Base-by-base conservation (phyloP, 1,284 basidiomycete species). In the Anthracocystis panici-leucophaei region DNA sequence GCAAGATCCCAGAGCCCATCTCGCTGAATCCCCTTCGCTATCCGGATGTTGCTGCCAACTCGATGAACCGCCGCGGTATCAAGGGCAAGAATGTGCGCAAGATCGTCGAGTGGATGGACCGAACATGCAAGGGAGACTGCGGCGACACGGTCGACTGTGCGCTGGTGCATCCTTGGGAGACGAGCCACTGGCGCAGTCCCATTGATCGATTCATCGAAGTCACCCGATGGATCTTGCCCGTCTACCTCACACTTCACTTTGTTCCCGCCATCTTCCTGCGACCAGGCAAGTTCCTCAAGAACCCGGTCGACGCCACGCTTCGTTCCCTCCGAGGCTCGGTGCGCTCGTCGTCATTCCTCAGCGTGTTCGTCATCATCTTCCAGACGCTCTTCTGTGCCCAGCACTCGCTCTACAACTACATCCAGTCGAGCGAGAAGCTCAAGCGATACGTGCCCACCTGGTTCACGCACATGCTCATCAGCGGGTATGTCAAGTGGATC, bases 161-260 rank as follows among this genome's bases (percentile, higher is more conserved):
- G 1, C 38, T 90, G n/a, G 88, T 93, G 0, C 95, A 98, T 81
- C 95, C 95, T 0, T 91, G 91, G 84, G 83, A 91, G 14, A 90
- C 92, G 46, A 90, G 89, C 9, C 97, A 95, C 83, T 81, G 88
- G 25, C 86, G 87, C 11, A 91, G 91, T 8, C 90, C 91, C 10
- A 65, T 92, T 21, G 89, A 91, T 35, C 91, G 94, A 20, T 93
- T 95, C 87, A 88, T 92, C 77, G 87, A 89, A 21, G 94, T 97
- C 2, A 93, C 92, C 82, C 89, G 89, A 79, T 95, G 92, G 92
- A 95, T 95, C 57, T 21, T 85, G 73, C 83, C 89, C 1, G 88
- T 90, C 44, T 99, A 98, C 79, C 91, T 93, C 21, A 94, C 94
- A 0, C 87, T 99, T 45, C 94, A 98, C 86, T 89, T 97, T 69